Conservation (phyloP, 1,139 yeast species). For the Hansenula lynferdii region DNA sequence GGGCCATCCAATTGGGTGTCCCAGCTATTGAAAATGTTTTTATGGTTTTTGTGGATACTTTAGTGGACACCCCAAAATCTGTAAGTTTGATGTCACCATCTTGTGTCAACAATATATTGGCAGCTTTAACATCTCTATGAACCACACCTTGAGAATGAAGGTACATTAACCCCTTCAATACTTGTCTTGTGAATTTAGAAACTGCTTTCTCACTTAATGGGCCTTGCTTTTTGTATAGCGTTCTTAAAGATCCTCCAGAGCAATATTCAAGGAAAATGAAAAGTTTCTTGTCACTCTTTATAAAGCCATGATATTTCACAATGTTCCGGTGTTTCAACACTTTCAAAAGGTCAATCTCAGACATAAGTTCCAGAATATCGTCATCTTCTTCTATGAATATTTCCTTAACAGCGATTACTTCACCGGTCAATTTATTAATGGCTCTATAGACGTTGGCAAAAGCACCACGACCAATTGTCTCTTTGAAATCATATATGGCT, state of each 20-base stretch:
- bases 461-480: slow-evolving; percentile 73
- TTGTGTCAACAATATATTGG: slow-evolving; percentile 80
- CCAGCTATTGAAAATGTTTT: slow-evolving; percentile 82
- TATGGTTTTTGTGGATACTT: slow-evolving; percentile 63
- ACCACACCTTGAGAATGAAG: slow-evolving; percentile 89
- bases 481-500: slow-evolving; percentile 53
- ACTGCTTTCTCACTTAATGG: slow-evolving; percentile 60
- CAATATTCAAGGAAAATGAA: slow-evolving; percentile 81
- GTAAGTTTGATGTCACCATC: slow-evolving; percentile 84
- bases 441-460: slow-evolving; percentile 74
- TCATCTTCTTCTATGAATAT: slow-evolving; percentile 54
- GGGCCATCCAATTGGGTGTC: slow-evolving; percentile 99
- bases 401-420: slow-evolving; percentile 82
- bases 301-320: slow-evolving; percentile 87
- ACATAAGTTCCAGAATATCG: slow-evolving; percentile 56
- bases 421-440: slow-evolving; percentile 56
- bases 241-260: slow-evolving; percentile 79
- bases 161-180: slow-evolving; percentile 67
- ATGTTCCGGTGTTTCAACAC: slow-evolving; percentile 80
- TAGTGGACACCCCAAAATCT: slow-evolving; percentile 98
- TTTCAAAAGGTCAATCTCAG: slow-evolving; percentile 84
- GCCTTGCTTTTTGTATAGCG: slow-evolving; percentile 44
- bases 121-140: slow-evolving; percentile 94
- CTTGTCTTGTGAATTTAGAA: slow-evolving; percentile 59
- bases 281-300: slow-evolving; percentile 59